These are phyloP conservation scores for Gynostemma pentaphyllum DNA, from an alignment of 306 rosid species.

Conservation along the genomic window DNA sequence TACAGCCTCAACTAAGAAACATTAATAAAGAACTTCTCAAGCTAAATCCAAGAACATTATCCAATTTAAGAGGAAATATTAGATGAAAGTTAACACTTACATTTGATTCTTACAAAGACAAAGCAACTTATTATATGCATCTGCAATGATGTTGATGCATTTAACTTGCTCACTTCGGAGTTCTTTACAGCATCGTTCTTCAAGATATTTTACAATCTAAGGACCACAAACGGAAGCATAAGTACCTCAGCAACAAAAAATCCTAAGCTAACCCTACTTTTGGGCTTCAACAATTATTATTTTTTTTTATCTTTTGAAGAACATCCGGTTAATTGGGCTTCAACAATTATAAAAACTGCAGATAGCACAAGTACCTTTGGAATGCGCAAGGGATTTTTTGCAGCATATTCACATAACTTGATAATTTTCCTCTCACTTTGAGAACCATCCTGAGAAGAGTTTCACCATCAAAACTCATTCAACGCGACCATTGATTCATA, in stretches of 20 bases:
- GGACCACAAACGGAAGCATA: conserved; percentile 5
- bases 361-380: conserved; percentile 55
- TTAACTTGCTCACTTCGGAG: conserved; percentile 59
- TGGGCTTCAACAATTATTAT: neutral
- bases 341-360: neutral
- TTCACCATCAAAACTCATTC: neutral
- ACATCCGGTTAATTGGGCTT: too few relatives aligned
- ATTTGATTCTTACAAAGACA: conserved; percentile 76
- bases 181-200: conserved; percentile 89
- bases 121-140: conserved; percentile 73
- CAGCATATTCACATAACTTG: conserved; percentile 90
- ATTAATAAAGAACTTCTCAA: neutral
- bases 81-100: conserved; percentile 43
- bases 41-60: neutral
- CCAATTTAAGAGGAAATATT: neutral
- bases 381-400: conserved; percentile 77
- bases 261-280: neutral
- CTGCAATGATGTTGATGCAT: conserved; percentile 47
- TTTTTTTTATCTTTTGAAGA: too few relatives aligned
- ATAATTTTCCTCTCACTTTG: conserved; percentile 77
- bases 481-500: neutral
- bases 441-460: conserved; percentile 53
- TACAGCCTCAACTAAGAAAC: neutral
- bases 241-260: conserved; percentile 19
- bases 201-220: conserved; percentile 89